phyloP scores from a whole-genome alignment of 805 yeast genomes.

The Debaryomyces tyrocola region DNA sequence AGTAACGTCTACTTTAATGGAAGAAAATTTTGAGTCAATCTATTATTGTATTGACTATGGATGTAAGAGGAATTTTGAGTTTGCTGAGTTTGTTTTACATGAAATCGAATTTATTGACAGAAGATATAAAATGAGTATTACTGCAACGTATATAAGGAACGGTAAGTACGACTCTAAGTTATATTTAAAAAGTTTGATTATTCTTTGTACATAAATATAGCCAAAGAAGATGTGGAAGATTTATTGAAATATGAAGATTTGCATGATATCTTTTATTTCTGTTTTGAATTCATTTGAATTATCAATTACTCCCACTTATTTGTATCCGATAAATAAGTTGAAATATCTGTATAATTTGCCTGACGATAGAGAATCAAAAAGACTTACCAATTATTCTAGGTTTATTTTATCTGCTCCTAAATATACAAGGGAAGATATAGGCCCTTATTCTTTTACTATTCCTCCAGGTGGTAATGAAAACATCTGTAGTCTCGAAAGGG shows the following conservation, averaged over 20 bases:
- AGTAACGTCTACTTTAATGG: not conserved
- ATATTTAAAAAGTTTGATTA: not conserved
- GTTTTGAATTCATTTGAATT: not conserved
- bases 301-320: too few species aligned
- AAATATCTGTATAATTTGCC: not conserved
- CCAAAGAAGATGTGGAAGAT: not conserved
- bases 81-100: not conserved
- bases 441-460: not conserved
- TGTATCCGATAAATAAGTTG: not conserved
- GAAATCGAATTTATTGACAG: not conserved
- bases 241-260: not conserved
- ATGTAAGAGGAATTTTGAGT: not conserved
- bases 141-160: not conserved
- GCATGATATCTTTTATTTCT: not conserved
- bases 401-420: not conserved
- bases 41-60: not conserved
- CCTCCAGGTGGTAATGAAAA: not conserved
- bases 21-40: not conserved
- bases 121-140: constrained; percentile 1
- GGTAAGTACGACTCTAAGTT: not conserved
- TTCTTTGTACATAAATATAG: not conserved
- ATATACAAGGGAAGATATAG: not conserved
- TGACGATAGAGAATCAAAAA: not conserved
- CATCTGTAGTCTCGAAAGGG: not conserved
- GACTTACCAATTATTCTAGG: too few species aligned